Evolutionary conservation across 371 early-diverging fungal genomes (phyloP), one percentile per base, ranked within the genome.

Genomic region (Mortierella sp.): DNA sequence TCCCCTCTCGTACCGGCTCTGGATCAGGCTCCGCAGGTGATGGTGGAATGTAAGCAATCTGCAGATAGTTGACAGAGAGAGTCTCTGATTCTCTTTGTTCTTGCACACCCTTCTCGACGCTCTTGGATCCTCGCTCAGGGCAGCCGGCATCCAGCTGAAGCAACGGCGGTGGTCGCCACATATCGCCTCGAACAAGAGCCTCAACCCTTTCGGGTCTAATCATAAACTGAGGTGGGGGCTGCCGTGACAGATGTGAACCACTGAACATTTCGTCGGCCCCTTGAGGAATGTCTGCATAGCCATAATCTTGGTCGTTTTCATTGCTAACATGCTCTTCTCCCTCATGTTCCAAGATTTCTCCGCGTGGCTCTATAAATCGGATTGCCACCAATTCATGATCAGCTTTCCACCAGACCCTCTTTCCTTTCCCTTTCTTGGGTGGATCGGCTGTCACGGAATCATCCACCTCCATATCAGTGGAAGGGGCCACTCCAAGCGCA

Each of bases 21-120:
- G 49, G 55, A 49, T 78, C 71, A 0, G 79, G 79, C 37, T 78
- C 79, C 1, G 73, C 74, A 18, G 79, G 79, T 20, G 79, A 74
- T 1, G 71, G 39, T 0, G 79, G 79, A 39, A 78, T 78, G 26
- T 74, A 78, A 2, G 74, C 68, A 9, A 52, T n/a, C 35, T 74
- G 71, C 9, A 74, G 32, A 47, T 78, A 78, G 20, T 58, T 66
- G 6, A 59, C 79, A 1, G 79, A 78, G 20, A 78, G 73, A 12
- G 74, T 78, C 24, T 73, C 70, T 16, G 47, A 2, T 24, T 78
- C 79, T 3, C 79, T 62, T 20, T 47, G 57, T 65, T 78, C 79
- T 24, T 78, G 79, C 18, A 66, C 52, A n/a, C 24, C 60, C 39
- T 70, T 78, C 64, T 78, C 79, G 0, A 28, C 35, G 24, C 79